Evolutionary conservation across 805 yeast species (phyloP).

Genomic region (Candida sphagnicola): DNA sequence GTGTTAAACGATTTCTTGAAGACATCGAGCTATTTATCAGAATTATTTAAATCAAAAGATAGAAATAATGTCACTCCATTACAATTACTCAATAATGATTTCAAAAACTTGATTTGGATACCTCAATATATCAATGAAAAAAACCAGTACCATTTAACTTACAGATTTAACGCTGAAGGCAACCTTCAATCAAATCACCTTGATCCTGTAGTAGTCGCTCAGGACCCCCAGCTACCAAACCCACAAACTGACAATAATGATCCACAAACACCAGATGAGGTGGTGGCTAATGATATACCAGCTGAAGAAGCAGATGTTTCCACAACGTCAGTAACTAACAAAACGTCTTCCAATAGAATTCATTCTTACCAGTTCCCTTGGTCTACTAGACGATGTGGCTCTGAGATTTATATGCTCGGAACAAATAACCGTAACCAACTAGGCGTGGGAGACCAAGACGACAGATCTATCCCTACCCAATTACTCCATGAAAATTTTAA

Average conservation of each 20-base stretch:
- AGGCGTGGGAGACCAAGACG: constrained; percentile 64
- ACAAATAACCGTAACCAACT: constrained; percentile 58
- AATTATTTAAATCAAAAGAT: constrained; percentile 57
- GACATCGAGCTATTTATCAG: constrained; percentile 18
- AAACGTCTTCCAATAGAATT: background rate
- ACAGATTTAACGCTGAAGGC: constrained; percentile 14
- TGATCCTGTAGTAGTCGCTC: too few relatives aligned
- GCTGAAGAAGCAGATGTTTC: too few relatives aligned
- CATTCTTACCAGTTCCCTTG: constrained; percentile 15
- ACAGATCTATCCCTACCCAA: constrained; percentile 36
- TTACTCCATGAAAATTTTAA: constrained; percentile 27
- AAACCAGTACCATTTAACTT: constrained; percentile 23
- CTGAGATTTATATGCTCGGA: constrained; percentile 59
- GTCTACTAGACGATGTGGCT: constrained; percentile 47
- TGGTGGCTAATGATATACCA: too few relatives aligned
- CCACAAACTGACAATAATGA: too few relatives aligned
- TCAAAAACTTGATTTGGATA: constrained; percentile 38
- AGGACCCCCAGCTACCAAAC: too few relatives aligned
- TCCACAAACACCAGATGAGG: too few relatives aligned
- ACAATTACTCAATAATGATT: constrained; percentile 54
- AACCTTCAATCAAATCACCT: background rate
- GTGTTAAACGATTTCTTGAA: constrained; percentile 25
- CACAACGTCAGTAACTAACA: background rate
- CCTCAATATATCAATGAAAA: constrained; percentile 39
- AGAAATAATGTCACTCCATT: constrained; percentile 69